Conservation (phyloP, 2,329 filamentous ascomycete species). For the Colletotrichum tabaci region DNA sequence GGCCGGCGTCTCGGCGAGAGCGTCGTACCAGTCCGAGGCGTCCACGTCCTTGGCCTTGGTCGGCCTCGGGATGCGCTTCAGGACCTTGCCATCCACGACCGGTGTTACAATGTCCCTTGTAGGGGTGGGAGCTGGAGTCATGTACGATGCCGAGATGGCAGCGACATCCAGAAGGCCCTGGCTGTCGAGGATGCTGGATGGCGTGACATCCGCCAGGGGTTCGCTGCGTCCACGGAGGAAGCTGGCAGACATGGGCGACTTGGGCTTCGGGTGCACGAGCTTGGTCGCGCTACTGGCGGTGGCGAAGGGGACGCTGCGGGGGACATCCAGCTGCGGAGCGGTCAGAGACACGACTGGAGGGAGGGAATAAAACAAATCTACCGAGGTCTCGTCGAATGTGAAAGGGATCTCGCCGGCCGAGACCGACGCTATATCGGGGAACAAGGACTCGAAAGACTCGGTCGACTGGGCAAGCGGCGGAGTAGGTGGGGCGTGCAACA, state of each 20-base stretch:
- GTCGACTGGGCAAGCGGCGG: not conserved
- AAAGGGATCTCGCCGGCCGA: constrained; percentile 13
- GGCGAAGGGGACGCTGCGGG: not conserved
- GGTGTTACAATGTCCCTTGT: constrained; percentile 16
- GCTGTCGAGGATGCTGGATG: constrained; percentile 26
- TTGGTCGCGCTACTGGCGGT: not conserved
- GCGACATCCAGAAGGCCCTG: constrained; percentile 1
- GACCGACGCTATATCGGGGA: constrained; percentile 10
- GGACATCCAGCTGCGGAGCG: not conserved
- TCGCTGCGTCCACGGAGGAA: constrained; percentile 1
- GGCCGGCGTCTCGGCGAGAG: constrained; percentile 36
- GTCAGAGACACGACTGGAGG: constrained; percentile 3
- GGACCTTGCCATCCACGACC: constrained; percentile 35
- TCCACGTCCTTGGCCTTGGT: constrained; percentile 39
- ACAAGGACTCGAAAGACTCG: not conserved
- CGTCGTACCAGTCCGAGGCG: constrained; percentile 34
- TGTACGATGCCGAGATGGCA: not conserved
- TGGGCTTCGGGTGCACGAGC: constrained; percentile 29
- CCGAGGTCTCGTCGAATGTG: constrained; percentile 21
- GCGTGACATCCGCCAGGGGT: not conserved
- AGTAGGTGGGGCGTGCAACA: not conserved
- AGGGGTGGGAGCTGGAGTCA: constrained; percentile 1
- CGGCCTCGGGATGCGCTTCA: constrained; percentile 37
- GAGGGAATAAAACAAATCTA: constrained; percentile 4
- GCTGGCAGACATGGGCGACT: not conserved